Evolutionary conservation across 2,329 filamentous ascomycete genomes (phyloP), one percentile per base, ranked within the genome.

Genomic region (Aspergillus flavus): DNA sequence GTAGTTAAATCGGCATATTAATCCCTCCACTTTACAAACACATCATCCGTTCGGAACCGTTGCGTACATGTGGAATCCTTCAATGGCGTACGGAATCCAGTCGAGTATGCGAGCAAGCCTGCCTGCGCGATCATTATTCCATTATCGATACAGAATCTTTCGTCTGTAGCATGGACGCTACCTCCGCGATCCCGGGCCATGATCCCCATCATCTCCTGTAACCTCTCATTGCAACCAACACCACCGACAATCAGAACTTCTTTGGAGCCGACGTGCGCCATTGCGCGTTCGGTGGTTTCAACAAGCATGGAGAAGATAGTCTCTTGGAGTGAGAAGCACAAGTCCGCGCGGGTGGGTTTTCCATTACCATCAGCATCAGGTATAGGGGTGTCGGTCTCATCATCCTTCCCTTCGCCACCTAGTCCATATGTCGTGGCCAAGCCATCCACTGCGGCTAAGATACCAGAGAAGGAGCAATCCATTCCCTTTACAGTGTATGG

Each of bases 51-150:
- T 71, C 91, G 87, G 75, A 93, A 94, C 59, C 92, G 83, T 76
- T 94, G 92, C 16, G 91, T 94, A 78, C 91, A 97, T 14, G 91
- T 92, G 69, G 91, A 94, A 52, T 97, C 91, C 66, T 90, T 88
- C 54, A 98, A 76, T 9, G 85, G 81, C 1, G 93, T 97, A 64
- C 80, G 84, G 74, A 93, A 93, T 1, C 94, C 94, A 19, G 89
- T 94, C 77, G 89, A 84, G 76, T 91, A 95, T 1, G 94, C 94
- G 72, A 97, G 77, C 71, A 99, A 79, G 2, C 95, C 95, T 2
- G 95, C 95, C 78, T 99, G 94, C 1, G 95, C 95, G 81, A 99
- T 99, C 95, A 99, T 99, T 75, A 99, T 98, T 56, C 95, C 95
- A 73, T 99, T 99, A 79, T 99, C 95, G 71, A 99, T 99, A 77